phyloP scores from a whole-genome alignment of 2,329 filamentous ascomycete species.

The Colletotrichum euphorbiae region DNA sequence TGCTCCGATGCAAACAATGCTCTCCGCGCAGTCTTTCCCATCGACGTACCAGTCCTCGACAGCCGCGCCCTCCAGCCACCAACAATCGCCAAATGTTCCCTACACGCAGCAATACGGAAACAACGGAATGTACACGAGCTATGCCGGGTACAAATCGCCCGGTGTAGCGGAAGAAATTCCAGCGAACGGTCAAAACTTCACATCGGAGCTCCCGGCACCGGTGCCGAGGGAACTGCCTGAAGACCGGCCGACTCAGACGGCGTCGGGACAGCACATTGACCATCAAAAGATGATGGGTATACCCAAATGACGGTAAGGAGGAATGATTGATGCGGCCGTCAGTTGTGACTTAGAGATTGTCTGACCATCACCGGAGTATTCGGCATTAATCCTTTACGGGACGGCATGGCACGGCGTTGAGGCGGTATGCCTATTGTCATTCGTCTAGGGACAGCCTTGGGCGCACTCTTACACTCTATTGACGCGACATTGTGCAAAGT shows the following conservation, averaged over 20 bases:
- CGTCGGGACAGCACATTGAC: conserved; percentile 9
- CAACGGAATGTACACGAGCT: conserved; percentile 19
- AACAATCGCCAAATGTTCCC: conserved; percentile 1
- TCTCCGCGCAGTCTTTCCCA: conserved; percentile 11
- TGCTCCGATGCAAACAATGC: conserved; percentile 11
- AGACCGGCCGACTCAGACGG: not conserved
- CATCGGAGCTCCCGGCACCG: conserved; percentile 21
- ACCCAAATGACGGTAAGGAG: not conserved
- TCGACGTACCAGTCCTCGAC: conserved; percentile 15
- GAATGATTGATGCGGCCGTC: not conserved
- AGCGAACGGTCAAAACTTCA: not conserved
- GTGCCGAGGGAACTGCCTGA: conserved; percentile 16
- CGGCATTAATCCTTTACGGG: conserved; percentile 1
- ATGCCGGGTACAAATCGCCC: conserved; percentile 20
- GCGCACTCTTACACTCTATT: not conserved
- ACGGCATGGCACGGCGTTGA: conserved; percentile 9
- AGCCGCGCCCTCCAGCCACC: not conserved
- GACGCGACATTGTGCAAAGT: not conserved
- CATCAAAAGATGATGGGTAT: conserved; percentile 27
- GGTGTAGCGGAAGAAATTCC: not conserved
- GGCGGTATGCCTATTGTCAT: not conserved
- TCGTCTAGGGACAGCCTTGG: not conserved
- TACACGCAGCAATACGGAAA: conserved; percentile 20
- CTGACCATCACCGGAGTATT: not conserved
- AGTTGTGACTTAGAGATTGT: not conserved